Conservation (phyloP, 2,329 filamentous ascomycete genomes). For the Elsinoe necatrix region DNA sequence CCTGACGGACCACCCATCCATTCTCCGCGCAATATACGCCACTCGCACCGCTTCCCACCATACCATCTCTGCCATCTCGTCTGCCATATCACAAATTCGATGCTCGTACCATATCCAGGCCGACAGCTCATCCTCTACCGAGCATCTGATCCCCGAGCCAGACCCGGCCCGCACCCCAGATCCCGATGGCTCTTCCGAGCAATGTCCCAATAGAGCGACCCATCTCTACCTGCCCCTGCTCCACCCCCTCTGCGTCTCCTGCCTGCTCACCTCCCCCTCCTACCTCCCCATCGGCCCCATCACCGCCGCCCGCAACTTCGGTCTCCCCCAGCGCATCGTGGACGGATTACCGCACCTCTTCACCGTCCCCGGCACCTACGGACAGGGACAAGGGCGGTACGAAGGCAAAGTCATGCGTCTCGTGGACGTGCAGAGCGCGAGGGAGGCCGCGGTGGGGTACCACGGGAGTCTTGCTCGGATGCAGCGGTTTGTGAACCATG, state of each 20-base stretch:
- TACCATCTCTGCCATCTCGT: neutral
- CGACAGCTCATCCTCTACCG: neutral
- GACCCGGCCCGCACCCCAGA: neutral
- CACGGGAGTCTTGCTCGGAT: slow-evolving; percentile 8
- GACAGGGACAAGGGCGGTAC: neutral
- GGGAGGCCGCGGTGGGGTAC: neutral
- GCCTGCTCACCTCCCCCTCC: neutral
- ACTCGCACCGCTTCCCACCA: neutral
- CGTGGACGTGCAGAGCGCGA: neutral
- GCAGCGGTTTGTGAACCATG: slow-evolving; percentile 7
- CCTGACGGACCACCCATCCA: neutral
- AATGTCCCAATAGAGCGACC: neutral
- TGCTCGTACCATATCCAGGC: neutral
- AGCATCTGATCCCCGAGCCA: neutral
- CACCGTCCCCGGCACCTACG: neutral
- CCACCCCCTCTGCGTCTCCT: neutral
- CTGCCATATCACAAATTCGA: neutral
- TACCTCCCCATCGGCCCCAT: slow-evolving; percentile 9
- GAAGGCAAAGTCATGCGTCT: neutral
- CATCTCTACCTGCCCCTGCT: slow-evolving; percentile 10
- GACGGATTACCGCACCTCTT: neutral
- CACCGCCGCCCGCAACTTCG: neutral
- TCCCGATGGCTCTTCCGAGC: too few species aligned
- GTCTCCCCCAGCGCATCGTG: neutral
- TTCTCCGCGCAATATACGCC: slow-evolving; percentile 11